Evolutionary conservation across 805 yeast species (phyloP).

Genomic region (Barnettozyma vustinii): DNA sequence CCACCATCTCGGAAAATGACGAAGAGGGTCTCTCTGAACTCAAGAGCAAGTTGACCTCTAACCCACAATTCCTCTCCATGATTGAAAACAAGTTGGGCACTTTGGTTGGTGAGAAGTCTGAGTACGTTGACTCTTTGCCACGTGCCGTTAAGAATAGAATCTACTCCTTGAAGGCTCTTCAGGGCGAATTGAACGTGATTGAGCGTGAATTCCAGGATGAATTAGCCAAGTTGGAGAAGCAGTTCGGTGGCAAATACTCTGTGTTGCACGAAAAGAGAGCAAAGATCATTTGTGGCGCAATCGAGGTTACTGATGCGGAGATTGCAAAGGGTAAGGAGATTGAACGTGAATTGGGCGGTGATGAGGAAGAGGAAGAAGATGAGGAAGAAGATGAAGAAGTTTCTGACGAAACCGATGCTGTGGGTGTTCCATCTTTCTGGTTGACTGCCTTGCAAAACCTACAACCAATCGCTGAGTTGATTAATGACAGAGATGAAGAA

Average conservation of each 20-base stretch:
- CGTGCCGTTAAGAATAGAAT: slow-evolving; percentile 68
- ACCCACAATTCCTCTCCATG: slow-evolving; percentile 79
- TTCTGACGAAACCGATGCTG: slow-evolving; percentile 40
- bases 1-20: slow-evolving; percentile 65
- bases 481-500: slow-evolving; percentile 86
- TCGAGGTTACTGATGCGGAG: slow-evolving; percentile 76
- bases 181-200: slow-evolving; percentile 69
- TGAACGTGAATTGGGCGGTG: slow-evolving; percentile 50
- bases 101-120: slow-evolving; percentile 80
- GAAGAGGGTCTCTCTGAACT: slow-evolving; percentile 36
- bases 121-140: slow-evolving; percentile 78
- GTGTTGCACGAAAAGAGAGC: slow-evolving; percentile 75
- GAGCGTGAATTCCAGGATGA: slow-evolving; percentile 92
- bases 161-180: slow-evolving; percentile 75
- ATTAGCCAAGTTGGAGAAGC: slow-evolving; percentile 78
- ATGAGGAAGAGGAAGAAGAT: slow-evolving; percentile 36
- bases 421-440: slow-evolving; percentile 95
- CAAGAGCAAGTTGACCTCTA: slow-evolving; percentile 52
- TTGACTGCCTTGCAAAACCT: slow-evolving; percentile 89
- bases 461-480: slow-evolving; percentile 72
- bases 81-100: slow-evolving; percentile 85
- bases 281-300: slow-evolving; percentile 62
- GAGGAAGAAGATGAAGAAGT: slow-evolving; percentile 37
- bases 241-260: slow-evolving; percentile 62
- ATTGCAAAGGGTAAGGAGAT: slow-evolving; percentile 71